Base-by-base conservation (phyloP, 495 filamentous ascomycete genomes). In the Lophiostoma macrostomum region DNA sequence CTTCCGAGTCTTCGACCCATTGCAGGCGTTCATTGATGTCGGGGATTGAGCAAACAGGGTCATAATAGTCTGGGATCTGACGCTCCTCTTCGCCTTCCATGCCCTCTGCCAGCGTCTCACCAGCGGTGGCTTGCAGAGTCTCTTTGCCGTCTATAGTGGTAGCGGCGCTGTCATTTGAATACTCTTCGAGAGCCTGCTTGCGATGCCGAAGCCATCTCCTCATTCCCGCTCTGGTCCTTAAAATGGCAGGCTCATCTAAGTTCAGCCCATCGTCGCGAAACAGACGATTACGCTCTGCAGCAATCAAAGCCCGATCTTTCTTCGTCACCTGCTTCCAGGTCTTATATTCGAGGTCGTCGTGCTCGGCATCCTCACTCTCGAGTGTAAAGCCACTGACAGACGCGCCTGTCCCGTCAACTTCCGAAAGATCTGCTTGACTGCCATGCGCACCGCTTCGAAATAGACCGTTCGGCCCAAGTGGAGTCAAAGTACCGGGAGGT, bases 241-340 rank as follows among this genome's bases (percentile, higher is more conserved):
- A 71, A 30, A 96, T 70, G 30, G 93, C 93, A 12, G 89, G 90
- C 58, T 91, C 88, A 4, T 99, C 93, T 4, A 79, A 63, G 61
- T 95, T 94, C 16, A 99, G 74, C 67, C 80, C 89, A 59, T 91
- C 84, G 29, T 83, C 85, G 50, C 83, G 81, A 64, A 99, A 91
- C 18, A 97, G 77, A 38, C 87, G 84, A 69, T 91, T 85, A 20
- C 93, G 75, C 52, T 84, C 79, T 51, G 85, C 80, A 8, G 93
- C 90, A 31, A 91, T 81, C 12, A 86, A 73, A n/a, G 93, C 93
- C 37, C 93, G 82, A 55, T 94, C 90, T 67, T 94, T 95, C 70
- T 96, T 96, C 2, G 93, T 99, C 30, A 96, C 88, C 67, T 95
- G 91, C 73, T 97, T 99, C 93, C 93, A 99, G 32, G 90, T 87